A percentile compares a stretch with the other conserved stretches of the same genome.
Evolutionary conservation across 495 filamentous ascomycete genomes (phyloP).

Genomic region (Podospora comata): DNA sequence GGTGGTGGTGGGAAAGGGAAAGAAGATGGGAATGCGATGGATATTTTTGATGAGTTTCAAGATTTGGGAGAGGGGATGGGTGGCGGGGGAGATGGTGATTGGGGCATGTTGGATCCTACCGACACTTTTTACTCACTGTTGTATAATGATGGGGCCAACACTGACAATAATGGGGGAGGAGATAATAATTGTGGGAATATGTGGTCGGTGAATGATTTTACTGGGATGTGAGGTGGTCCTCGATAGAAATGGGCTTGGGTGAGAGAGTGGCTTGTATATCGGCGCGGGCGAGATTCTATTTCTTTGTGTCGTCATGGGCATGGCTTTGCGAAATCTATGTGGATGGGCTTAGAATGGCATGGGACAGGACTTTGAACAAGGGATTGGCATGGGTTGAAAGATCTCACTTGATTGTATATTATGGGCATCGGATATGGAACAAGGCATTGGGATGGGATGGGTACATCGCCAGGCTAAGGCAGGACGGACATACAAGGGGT

Average conservation of each 20-base stretch:
- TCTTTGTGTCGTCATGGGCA: neutral
- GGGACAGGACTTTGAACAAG: neutral
- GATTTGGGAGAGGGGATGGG: neutral
- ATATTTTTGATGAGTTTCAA: neutral
- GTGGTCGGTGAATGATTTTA: neutral
- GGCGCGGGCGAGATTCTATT: neutral
- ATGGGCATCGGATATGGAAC: neutral
- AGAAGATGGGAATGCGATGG: neutral
- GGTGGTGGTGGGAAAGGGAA: neutral
- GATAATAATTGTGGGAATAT: neutral
- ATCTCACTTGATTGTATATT: neutral
- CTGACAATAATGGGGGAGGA: neutral
- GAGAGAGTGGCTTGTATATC: neutral
- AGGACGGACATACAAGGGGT: neutral
- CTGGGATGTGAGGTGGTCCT: neutral
- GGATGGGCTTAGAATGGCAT: neutral
- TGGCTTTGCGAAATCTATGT: neutral
- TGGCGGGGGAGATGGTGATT: neutral
- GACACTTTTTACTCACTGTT: neutral
- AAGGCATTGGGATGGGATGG: neutral
- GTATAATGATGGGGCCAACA: neutral
- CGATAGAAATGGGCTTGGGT: neutral
- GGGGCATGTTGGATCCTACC: neutral
- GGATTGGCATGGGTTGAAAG: neutral
- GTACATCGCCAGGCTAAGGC: neutral